Conservation (phyloP, 2,329 filamentous ascomycete species). For the Alternaria sp. region DNA sequence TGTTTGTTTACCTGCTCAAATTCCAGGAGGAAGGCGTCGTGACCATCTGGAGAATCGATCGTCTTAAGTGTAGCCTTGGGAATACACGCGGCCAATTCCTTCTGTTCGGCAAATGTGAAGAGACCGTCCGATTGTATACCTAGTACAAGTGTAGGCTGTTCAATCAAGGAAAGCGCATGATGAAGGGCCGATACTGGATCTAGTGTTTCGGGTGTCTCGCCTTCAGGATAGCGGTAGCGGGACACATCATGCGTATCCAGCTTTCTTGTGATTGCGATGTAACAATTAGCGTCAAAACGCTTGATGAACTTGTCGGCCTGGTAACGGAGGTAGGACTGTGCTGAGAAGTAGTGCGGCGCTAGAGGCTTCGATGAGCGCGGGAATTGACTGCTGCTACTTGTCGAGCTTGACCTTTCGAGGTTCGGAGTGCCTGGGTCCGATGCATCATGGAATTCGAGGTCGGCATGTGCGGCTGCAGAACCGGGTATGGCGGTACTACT, state of each 20-base stretch:
- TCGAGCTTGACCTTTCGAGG: constrained; percentile 18
- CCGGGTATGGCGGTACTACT: constrained; percentile 34
- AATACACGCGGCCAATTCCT: constrained; percentile 85
- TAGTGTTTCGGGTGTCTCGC: constrained; percentile 46
- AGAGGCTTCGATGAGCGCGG: constrained; percentile 48
- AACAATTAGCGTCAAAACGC: constrained; percentile 97
- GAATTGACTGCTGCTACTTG: constrained; percentile 11
- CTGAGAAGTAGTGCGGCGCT: constrained; percentile 86
- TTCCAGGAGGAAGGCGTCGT: constrained; percentile 94
- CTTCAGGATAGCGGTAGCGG: constrained; percentile 65
- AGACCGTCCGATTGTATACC: constrained; percentile 96
- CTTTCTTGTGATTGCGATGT: constrained; percentile 98
- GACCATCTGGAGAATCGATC: constrained; percentile 93
- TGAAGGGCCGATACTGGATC: constrained; percentile 61
- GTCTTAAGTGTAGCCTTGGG: constrained; percentile 77
- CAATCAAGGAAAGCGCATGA: constrained; percentile 78
- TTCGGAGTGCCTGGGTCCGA: constrained; percentile 43
- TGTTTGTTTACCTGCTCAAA: constrained; percentile 96
- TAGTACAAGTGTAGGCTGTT: constrained; percentile 88
- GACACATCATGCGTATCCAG: constrained; percentile 97
- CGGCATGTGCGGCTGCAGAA: constrained; percentile 37
- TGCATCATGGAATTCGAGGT: constrained; percentile 56
- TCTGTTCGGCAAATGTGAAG: constrained; percentile 95
- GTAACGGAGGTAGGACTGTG: constrained; percentile 95
- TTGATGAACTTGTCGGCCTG: constrained; percentile 96